phyloP scores from a whole-genome alignment of 306 rosid genomes.

The Pueraria montana region DNA sequence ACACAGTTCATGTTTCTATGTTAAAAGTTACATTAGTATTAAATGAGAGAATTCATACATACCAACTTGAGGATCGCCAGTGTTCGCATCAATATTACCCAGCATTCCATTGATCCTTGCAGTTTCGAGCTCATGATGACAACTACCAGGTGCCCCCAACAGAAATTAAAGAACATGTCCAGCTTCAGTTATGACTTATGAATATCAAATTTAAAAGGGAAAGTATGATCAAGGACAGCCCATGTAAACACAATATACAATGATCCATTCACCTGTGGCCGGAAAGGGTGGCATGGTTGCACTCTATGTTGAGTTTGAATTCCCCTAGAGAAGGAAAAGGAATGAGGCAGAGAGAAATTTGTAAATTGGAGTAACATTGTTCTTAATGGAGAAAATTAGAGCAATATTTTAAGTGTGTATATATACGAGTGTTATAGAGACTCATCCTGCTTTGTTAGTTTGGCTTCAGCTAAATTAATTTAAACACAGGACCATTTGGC shows the following conservation, averaged over 20 bases:
- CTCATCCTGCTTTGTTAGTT: background rate
- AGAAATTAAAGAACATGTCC: slow-evolving; percentile 29
- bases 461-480: background rate
- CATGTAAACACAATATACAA: background rate
- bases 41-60: slow-evolving; percentile 30
- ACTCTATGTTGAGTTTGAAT: slow-evolving; percentile 92
- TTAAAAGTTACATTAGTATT: background rate
- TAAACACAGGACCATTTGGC: slow-evolving; percentile 6
- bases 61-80: slow-evolving; percentile 98
- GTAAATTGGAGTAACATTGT: slow-evolving; percentile 16
- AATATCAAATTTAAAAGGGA: slow-evolving; percentile 17
- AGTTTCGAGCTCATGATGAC: slow-evolving; percentile 97
- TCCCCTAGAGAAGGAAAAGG: slow-evolving; percentile 69
- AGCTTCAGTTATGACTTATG: slow-evolving; percentile 28
- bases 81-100: slow-evolving; percentile 95
- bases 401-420: background rate
- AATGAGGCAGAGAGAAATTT: slow-evolving; percentile 23
- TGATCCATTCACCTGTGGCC: slow-evolving; percentile 83
- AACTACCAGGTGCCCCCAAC: slow-evolving; percentile 57
- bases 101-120: slow-evolving; percentile 90
- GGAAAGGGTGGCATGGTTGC: slow-evolving; percentile 96
- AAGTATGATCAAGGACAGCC: slow-evolving; percentile 36
- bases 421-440: slow-evolving; percentile 1
- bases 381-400: slow-evolving; percentile 28
- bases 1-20: background rate